Conservation (phyloP, 768 basidiomycete species). For the Candolleomyces efflorescens region DNA sequence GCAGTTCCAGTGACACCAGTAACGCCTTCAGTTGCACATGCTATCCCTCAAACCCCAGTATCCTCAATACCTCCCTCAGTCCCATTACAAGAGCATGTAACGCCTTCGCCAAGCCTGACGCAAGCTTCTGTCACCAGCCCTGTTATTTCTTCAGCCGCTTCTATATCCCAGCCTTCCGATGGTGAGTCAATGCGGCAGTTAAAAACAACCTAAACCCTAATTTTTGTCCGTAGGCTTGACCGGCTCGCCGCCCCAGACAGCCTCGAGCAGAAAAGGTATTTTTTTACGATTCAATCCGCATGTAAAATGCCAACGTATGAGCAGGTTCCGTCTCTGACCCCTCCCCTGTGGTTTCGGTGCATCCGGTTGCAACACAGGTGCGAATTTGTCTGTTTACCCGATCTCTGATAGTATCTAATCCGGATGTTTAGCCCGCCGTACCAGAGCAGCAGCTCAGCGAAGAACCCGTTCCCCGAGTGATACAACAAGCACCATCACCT, state of each 20-base stretch:
- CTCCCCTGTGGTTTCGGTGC: conserved; percentile 36
- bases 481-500: neutral
- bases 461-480: neutral
- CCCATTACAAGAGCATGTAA: conserved; percentile 37
- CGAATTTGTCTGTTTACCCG: conserved; percentile 14
- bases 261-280: conserved; percentile 44
- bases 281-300: conserved; percentile 6
- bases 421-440: neutral
- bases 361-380: conserved; percentile 41
- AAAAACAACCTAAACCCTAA: too few species aligned
- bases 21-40: conserved; percentile 22
- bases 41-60: conserved; percentile 19
- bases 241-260: conserved; percentile 53
- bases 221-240: conserved; percentile 40
- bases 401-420: neutral
- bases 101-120: conserved; percentile 81
- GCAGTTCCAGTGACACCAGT: conserved; percentile 30
- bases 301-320: neutral
- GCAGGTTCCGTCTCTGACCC: conserved; percentile 39
- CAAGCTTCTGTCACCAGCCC: conserved; percentile 81
- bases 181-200: conserved; percentile 18
- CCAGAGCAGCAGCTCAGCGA: neutral
- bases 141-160: conserved; percentile 73
- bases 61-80: conserved; percentile 34
- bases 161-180: conserved; percentile 58